These are phyloP conservation scores for Blastobotrys buckinghamii DNA, from an alignment of 1,139 yeast genomes.

Conservation along the genomic window DNA sequence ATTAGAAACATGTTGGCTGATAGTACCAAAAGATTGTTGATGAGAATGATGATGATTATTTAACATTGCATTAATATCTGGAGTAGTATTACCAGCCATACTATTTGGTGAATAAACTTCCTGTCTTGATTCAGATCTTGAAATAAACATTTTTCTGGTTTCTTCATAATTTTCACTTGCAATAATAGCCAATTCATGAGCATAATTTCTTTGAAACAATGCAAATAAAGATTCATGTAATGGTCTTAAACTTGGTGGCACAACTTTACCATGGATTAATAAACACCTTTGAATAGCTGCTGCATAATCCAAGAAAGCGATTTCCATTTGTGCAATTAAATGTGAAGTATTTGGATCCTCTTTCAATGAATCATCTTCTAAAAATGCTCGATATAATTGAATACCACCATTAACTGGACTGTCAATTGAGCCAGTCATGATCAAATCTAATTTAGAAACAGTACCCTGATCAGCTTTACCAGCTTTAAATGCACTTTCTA, in stretches of 20 bases:
- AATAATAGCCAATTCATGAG: conserved; percentile 47
- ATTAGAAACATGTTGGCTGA: background rate
- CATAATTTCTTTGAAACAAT: conserved; percentile 62
- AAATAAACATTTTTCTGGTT: conserved; percentile 4
- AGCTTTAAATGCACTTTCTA: conserved; percentile 58
- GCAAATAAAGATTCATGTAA: conserved; percentile 64
- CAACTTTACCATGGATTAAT: conserved; percentile 59
- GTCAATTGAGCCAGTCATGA: conserved; percentile 81
- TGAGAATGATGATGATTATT: background rate
- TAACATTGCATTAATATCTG: background rate
- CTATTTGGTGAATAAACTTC: conserved; percentile 5
- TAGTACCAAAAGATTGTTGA: background rate
- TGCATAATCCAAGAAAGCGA: conserved; percentile 67
- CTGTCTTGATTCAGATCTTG: conserved; percentile 11
- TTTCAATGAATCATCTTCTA: conserved; percentile 38
- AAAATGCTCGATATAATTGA: conserved; percentile 71
- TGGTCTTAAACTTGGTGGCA: conserved; percentile 51
- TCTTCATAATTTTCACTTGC: conserved; percentile 11
- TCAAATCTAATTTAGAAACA: conserved; percentile 57
- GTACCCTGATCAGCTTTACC: conserved; percentile 45
- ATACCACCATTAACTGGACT: conserved; percentile 94
- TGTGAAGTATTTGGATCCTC: conserved; percentile 36
- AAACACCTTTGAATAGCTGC: conserved; percentile 61
- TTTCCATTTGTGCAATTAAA: conserved; percentile 47
- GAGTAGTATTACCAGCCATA: conserved; percentile 2